Base-by-base conservation (phyloP, 306 rosid species). In the Senna tora region DNA sequence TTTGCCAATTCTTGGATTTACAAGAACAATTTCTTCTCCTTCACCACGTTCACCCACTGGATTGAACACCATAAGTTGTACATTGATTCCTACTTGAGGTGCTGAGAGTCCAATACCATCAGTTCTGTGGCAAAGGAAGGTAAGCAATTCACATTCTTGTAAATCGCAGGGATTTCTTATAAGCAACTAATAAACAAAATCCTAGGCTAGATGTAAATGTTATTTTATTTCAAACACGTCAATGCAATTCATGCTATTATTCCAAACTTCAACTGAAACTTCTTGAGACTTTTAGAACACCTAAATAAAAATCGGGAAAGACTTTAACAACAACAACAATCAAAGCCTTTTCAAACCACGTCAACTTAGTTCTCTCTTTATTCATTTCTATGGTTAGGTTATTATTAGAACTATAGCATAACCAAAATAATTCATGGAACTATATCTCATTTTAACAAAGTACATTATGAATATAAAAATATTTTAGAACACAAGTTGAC, bases 61-160 rank as follows among this genome's bases (percentile, higher is more conserved):
- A 71, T 87, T 94, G 76, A 94, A 91, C 75, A 91, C 98, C 98
- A 94, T 91, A 33, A 94, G 96, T 83, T 80, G 95, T 65, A 89
- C 87, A 83, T 89, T 91, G 34, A 94, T 67, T 73, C 98, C 98
- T 9, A 94, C 96, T 87, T 94, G 97, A 49, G 98, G 98, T 34
- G 98, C 96, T 2, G 96, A 86, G 67, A 94, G 97, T 73, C 98
- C 98, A 75, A 94, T 89, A 19, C 98, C 98, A 71, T 94, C 92
- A 47, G 98, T 94, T 82, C 97, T 93, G 92, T 32, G 57, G 72
- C 83, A 75, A 85, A 80, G 79, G 74, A 87, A 85, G 76, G 75
- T 83, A 84, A 82, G 67, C 75, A 74, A 62, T 85, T 77, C 81
- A 80, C 78, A 80, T 58, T 80, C 85, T 75, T 80, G 82, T 71